Percentiles rank a stretch among this genome's conserved stretches.
Evolutionary conservation across 2,329 filamentous ascomycete genomes (phyloP).

Genomic region (Zymoseptoria tritici): DNA sequence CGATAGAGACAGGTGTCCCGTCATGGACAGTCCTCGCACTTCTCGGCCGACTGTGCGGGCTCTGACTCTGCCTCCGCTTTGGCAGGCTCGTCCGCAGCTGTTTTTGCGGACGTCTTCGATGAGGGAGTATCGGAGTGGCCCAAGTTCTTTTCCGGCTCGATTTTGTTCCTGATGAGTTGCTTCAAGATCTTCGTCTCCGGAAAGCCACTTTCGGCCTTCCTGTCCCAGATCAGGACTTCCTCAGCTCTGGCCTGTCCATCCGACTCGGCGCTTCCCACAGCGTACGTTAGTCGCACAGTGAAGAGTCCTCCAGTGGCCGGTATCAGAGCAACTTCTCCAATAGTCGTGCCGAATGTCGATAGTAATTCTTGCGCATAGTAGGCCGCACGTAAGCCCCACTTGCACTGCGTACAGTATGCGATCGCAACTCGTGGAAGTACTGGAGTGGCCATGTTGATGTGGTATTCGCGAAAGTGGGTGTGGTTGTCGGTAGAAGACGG

Average conservation of each 20-base stretch:
- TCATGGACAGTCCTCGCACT: constrained; percentile 12
- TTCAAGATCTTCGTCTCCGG: constrained; percentile 92
- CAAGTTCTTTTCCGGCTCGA: constrained; percentile 69
- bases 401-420: constrained; percentile 78
- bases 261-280: background rate
- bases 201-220: constrained; percentile 79
- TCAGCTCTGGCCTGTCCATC: constrained; percentile 17
- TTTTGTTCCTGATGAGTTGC: constrained; percentile 69
- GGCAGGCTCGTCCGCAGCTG: background rate
- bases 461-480: background rate
- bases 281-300: constrained; percentile 56
- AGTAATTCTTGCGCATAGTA: constrained; percentile 93
- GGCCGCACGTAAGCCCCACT: constrained; percentile 27
- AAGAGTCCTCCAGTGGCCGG: constrained; percentile 82
- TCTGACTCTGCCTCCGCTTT: background rate
- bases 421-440: constrained; percentile 71
- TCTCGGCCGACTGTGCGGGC: background rate
- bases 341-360: constrained; percentile 75
- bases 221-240: constrained; percentile 71
- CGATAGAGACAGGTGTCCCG: background rate
- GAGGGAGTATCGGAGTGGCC: constrained; percentile 56
- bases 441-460: background rate
- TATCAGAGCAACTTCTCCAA: constrained; percentile 82
- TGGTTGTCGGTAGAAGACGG: background rate
- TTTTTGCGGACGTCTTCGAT: constrained; percentile 10